phyloP scores from a whole-genome alignment of 169 alveolate genomes.

The Plasmodium berghei region DNA sequence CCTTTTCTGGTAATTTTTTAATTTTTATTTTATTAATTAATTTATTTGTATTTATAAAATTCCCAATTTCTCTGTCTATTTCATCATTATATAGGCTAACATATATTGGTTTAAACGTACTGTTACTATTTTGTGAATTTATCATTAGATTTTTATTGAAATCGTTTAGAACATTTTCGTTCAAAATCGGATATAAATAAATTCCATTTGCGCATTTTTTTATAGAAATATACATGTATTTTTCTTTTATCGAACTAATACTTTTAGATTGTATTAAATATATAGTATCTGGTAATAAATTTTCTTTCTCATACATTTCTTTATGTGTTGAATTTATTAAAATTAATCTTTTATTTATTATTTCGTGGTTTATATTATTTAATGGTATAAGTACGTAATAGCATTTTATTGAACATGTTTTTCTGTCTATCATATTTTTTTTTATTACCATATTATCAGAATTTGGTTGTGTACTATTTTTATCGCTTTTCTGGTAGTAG shows the following conservation, averaged over 20 bases:
- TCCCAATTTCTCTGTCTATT: constrained; percentile 35
- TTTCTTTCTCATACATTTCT: constrained; percentile 42
- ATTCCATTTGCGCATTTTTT: constrained; percentile 42
- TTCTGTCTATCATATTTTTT: neutral
- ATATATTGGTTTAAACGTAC: constrained; percentile 29
- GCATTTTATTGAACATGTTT: constrained; percentile 2
- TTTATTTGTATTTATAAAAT: constrained; percentile 20
- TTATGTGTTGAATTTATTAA: constrained; percentile 33
- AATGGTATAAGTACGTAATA: constrained; percentile 53
- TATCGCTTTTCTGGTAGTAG: neutral
- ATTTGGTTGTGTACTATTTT: neutral
- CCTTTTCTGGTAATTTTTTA: constrained; percentile 9
- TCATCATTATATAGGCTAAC: constrained; percentile 64
- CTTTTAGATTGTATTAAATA: constrained; percentile 40
- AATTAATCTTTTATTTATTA: constrained; percentile 44
- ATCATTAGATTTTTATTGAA: neutral
- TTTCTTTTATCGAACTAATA: constrained; percentile 22
- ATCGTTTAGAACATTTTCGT: neutral
- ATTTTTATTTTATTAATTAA: constrained; percentile 28
- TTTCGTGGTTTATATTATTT: constrained; percentile 15
- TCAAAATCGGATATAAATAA: constrained; percentile 26
- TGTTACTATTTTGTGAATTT: neutral
- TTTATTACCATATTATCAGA: neutral
- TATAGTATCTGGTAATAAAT: constrained; percentile 44
- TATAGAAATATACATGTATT: constrained; percentile 45